These are phyloP conservation scores for Fremontodendron californicum DNA, from an alignment of 345 rosid species.

Conservation along the genomic window DNA sequence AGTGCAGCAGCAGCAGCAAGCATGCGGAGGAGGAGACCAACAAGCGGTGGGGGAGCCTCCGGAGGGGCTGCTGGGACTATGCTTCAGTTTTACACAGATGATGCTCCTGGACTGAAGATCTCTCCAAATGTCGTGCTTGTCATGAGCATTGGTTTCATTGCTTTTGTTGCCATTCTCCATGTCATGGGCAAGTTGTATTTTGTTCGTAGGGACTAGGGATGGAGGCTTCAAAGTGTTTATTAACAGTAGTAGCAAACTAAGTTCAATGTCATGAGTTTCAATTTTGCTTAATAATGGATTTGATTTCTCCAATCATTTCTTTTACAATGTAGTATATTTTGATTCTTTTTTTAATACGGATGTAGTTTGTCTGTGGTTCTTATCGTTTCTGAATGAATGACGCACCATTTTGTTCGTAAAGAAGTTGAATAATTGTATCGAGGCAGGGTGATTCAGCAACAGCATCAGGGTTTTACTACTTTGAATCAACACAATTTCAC, in stretches of 20 bases:
- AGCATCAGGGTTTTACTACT: too few relatives aligned
- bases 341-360: too few relatives aligned
- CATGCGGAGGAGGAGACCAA: slow-evolving; percentile 73
- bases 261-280: neutral
- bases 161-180: slow-evolving; percentile 83
- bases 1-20: slow-evolving; percentile 86
- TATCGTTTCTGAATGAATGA: too few relatives aligned
- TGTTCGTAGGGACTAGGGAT: slow-evolving; percentile 37
- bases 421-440: too few relatives aligned
- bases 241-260: neutral
- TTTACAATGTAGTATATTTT: too few relatives aligned
- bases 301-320: neutral
- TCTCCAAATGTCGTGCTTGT: slow-evolving; percentile 80
- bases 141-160: slow-evolving; percentile 94
- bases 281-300: neutral
- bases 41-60: slow-evolving; percentile 47
- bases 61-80: slow-evolving; percentile 75
- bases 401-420: too few relatives aligned
- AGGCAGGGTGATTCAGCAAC: too few relatives aligned
- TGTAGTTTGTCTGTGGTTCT: too few relatives aligned
- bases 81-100: slow-evolving; percentile 95
- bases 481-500: too few relatives aligned
- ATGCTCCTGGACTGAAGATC: slow-evolving; percentile 83
- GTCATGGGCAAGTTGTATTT: slow-evolving; percentile 80
- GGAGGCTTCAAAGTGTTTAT: slow-evolving; percentile 17